Evolutionary conservation across 1,284 basidiomycete genomes (phyloP).

Genomic region (Butyriboletus appendiculatus): DNA sequence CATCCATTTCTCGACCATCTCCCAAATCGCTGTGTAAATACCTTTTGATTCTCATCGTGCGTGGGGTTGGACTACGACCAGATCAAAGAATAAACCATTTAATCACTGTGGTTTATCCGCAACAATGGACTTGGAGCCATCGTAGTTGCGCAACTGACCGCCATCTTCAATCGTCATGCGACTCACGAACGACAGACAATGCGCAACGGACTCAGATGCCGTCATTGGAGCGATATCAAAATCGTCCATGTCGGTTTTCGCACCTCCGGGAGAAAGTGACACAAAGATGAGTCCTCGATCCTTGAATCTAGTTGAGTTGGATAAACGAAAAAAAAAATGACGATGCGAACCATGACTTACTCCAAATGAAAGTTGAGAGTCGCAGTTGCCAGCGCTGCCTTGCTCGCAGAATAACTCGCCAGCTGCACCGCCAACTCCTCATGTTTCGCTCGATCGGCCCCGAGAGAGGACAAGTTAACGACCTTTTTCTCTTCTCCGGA

Average conservation of each 20-base stretch:
- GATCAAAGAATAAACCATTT: background rate
- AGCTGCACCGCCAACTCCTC: constrained; percentile 2
- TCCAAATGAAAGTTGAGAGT: constrained; percentile 7
- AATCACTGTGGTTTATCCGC: background rate
- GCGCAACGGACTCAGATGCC: background rate
- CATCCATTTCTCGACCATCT: background rate
- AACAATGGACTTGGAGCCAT: background rate
- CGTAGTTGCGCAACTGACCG: constrained; percentile 1
- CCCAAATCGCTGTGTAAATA: background rate
- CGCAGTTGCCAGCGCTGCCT: constrained; percentile 3
- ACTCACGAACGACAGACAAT: constrained; percentile 4
- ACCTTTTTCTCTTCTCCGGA: constrained; percentile 1
- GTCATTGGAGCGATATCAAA: constrained; percentile 8
- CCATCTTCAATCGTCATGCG: constrained; percentile 7
- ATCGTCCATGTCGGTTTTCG: constrained; percentile 8
- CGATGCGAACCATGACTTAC: background rate
- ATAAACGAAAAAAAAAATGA: background rate
- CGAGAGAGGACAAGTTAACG: constrained; percentile 7
- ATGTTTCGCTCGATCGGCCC: constrained; percentile 1
- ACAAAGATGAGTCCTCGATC: constrained; percentile 4
- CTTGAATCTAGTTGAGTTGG: background rate
- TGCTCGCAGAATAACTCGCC: constrained; percentile 9
- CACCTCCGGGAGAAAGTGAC: constrained; percentile 7
- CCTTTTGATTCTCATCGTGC: background rate
- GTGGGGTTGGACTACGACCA: background rate